Percentiles rank a stretch among this genome's conserved stretches.
Evolutionary conservation across 306 rosid genomes (phyloP).

Genomic region (Dicorynia guianensis): DNA sequence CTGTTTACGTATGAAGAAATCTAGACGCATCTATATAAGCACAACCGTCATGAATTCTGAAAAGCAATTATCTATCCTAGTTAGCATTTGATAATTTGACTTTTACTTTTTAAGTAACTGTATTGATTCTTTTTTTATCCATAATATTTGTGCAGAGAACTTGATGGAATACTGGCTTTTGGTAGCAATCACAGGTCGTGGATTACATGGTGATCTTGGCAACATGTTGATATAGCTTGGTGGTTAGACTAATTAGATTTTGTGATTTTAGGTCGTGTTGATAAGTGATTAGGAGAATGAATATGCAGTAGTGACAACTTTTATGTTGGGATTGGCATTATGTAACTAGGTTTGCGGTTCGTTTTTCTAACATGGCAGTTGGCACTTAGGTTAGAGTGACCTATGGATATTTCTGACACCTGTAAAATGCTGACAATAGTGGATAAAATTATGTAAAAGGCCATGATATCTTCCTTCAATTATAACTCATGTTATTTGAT

Average conservation of each 20-base stretch:
- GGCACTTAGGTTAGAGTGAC: constrained; percentile 68
- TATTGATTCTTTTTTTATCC: background rate
- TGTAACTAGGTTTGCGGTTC: constrained; percentile 35
- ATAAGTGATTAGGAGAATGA: constrained; percentile 40
- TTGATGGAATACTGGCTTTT: constrained; percentile 42
- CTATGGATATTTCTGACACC: constrained; percentile 63
- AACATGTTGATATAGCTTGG: constrained; percentile 50
- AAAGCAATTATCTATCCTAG: constrained; percentile 26
- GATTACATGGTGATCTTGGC: constrained; percentile 40
- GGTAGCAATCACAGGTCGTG: constrained; percentile 53
- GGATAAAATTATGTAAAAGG: constrained; percentile 50
- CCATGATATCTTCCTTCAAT: constrained; percentile 37
- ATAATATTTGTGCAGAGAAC: constrained; percentile 4
- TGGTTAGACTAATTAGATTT: constrained; percentile 41
- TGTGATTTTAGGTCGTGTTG: constrained; percentile 35
- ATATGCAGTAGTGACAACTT: constrained; percentile 47
- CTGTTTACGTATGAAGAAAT: background rate
- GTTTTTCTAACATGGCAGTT: constrained; percentile 62
- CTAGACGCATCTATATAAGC: background rate
- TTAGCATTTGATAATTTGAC: constrained; percentile 1
- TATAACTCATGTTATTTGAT: constrained; percentile 41
- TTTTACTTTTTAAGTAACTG: background rate
- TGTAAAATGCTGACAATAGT: constrained; percentile 55
- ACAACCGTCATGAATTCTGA: background rate
- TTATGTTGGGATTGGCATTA: constrained; percentile 48